A percentile compares a stretch with the other conserved stretches of the same genome.
Conservation (phyloP, 106 monocot genomes). For the Dioscorea zingiberensis region DNA sequence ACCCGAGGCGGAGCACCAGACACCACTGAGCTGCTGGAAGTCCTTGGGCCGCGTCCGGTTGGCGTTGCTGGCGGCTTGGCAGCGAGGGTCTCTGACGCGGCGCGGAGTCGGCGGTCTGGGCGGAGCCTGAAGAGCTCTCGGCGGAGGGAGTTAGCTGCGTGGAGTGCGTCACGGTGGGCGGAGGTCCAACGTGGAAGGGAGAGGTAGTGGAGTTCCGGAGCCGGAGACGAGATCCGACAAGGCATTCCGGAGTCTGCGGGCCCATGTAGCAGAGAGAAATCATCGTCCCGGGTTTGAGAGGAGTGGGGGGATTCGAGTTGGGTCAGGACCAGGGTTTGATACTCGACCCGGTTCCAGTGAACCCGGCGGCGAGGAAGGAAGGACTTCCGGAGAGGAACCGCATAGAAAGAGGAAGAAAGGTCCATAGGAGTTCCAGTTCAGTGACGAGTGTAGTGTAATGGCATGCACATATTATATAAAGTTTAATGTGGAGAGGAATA, state of each 20-base stretch:
- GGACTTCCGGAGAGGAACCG: background rate
- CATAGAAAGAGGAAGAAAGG: no score
- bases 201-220: background rate
- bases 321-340: conserved; percentile 12
- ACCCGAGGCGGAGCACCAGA: conserved; percentile 43
- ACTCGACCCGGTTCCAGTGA: background rate
- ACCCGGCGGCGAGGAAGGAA: background rate
- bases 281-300: conserved; percentile 6
- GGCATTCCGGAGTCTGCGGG: background rate
- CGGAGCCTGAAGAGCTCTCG: conserved; percentile 17
- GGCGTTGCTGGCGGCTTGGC: background rate
- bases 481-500: no score
- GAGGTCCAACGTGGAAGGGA: conserved; percentile 9
- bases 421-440: no score
- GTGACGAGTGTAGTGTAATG: no score
- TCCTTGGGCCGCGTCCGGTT: conserved; percentile 1
- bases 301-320: background rate
- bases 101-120: conserved; percentile 20
- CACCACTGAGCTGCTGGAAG: conserved; percentile 23
- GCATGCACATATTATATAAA: no score
- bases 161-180: conserved; percentile 22
- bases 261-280: background rate
- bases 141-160: conserved; percentile 6
- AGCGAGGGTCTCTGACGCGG: conserved; percentile 2
- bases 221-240: no score